Evolutionary conservation across 2,329 filamentous ascomycete genomes (phyloP).

Genomic region (Grosmannia serpens): DNA sequence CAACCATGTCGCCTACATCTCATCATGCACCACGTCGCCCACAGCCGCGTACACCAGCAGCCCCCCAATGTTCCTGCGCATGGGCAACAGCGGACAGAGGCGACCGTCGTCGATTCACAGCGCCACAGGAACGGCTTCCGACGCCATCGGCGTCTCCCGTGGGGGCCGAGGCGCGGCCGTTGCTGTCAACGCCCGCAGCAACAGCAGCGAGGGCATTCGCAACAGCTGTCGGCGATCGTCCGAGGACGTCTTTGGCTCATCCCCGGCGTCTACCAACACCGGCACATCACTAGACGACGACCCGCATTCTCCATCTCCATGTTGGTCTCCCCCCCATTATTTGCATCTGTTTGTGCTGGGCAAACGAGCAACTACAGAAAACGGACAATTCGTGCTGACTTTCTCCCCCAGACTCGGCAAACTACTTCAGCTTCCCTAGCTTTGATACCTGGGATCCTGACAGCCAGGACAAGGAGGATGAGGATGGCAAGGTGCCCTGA

Average conservation of each 20-base stretch:
- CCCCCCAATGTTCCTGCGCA: neutral
- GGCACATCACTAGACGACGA: constrained; percentile 18
- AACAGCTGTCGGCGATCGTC: neutral
- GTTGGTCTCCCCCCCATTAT: neutral
- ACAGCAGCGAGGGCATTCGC: neutral
- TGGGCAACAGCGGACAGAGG: neutral
- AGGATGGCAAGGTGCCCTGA: constrained; percentile 6
- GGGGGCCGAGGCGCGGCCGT: neutral
- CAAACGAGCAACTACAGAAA: too few species aligned
- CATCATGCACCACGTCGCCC: constrained; percentile 15
- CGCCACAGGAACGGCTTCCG: neutral
- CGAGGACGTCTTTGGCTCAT: constrained; percentile 11
- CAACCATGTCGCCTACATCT: constrained; percentile 39
- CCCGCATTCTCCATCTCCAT: constrained; percentile 11
- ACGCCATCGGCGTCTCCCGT: neutral
- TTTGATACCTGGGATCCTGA: constrained; percentile 55
- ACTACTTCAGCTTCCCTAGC: constrained; percentile 64
- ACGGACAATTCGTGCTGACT: neutral
- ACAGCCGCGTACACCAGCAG: neutral
- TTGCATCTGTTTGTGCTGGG: too few species aligned
- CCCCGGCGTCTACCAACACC: constrained; percentile 15
- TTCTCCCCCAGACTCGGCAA: constrained; percentile 26
- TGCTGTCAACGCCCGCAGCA: neutral
- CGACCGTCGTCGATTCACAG: neutral
- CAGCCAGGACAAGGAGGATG: constrained; percentile 29